Percentiles rank a stretch among this genome's conserved stretches.
Evolutionary conservation across 1,139 yeast genomes (phyloP).

Genomic region (Hansenula sp.): DNA sequence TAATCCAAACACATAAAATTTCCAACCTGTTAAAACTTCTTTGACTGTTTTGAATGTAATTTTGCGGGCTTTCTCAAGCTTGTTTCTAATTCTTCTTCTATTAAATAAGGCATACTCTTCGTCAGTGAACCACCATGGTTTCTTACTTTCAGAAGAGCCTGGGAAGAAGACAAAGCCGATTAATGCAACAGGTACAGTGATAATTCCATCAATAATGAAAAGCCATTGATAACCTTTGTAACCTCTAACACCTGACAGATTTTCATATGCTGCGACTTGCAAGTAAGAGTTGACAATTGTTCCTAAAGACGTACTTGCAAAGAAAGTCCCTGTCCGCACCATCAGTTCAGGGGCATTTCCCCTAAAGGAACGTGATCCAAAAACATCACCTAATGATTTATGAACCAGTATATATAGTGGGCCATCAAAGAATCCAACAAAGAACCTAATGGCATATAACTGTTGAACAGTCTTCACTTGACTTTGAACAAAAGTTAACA

Average conservation of each 20-base stretch:
- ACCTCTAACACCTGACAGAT: background rate
- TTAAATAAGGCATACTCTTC: background rate
- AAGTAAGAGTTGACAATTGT: background rate
- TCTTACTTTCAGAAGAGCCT: background rate
- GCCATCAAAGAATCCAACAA: conserved; percentile 50
- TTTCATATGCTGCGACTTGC: background rate
- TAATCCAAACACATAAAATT: background rate
- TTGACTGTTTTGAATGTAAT: background rate
- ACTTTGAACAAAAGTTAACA: conserved; percentile 37
- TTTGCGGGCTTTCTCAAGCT: background rate
- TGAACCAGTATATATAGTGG: background rate
- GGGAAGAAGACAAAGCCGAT: background rate
- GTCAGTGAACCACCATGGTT: background rate
- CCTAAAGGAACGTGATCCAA: background rate
- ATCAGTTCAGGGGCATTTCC: background rate
- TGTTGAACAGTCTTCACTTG: conserved; percentile 34
- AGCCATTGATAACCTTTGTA: background rate
- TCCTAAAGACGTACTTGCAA: background rate
- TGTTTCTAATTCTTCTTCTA: background rate
- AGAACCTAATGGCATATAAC: conserved; percentile 46
- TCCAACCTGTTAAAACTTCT: background rate
- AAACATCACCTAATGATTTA: no score
- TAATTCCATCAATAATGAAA: background rate
- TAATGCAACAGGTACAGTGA: background rate
- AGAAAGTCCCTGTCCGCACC: background rate